A percentile compares a stretch with the other conserved stretches of the same genome.
Conservation (phyloP, 306 rosid species). For the Luffa aegyptiaca region DNA sequence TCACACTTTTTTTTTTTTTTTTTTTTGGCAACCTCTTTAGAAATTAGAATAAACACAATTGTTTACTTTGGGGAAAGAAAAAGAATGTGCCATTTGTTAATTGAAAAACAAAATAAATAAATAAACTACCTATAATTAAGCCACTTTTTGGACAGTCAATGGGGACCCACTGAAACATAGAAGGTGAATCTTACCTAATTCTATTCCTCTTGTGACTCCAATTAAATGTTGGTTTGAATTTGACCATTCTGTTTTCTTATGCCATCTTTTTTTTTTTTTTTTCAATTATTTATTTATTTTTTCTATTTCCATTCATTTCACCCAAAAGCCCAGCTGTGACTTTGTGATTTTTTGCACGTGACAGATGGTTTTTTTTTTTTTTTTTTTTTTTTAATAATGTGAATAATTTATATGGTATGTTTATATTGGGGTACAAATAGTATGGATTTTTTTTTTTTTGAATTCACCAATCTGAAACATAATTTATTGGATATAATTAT, state of each 20-base stretch:
- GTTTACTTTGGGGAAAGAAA: not conserved
- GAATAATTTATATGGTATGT: too few species aligned
- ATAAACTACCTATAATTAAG: not conserved
- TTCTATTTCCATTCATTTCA: not conserved
- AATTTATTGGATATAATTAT: too few species aligned
- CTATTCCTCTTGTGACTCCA: not conserved
- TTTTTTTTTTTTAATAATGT: too few species aligned
- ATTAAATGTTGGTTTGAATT: not conserved
- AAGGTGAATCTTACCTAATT: slow-evolving; percentile 4
- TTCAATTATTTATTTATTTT: not conserved
- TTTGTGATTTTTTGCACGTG: not conserved
- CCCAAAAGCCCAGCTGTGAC: not conserved
- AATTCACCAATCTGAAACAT: too few species aligned
- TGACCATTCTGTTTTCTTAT: not conserved
- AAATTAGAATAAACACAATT: not conserved
- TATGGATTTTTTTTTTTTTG: too few species aligned
- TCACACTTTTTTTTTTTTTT: not conserved
- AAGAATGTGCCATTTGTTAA: not conserved
- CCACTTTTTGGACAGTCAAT: not conserved
- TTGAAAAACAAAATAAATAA: not conserved
- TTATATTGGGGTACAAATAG: too few species aligned
- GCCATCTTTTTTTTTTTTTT: not conserved
- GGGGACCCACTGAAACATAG: not conserved
- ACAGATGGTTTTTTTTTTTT: not conserved
- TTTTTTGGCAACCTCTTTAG: not conserved